A percentile compares a stretch with the other conserved stretches of the same genome.
These are phyloP conservation scores for Hypoxylon sp. DNA, from an alignment of 2,329 filamentous ascomycete genomes.

Conservation along the genomic window DNA sequence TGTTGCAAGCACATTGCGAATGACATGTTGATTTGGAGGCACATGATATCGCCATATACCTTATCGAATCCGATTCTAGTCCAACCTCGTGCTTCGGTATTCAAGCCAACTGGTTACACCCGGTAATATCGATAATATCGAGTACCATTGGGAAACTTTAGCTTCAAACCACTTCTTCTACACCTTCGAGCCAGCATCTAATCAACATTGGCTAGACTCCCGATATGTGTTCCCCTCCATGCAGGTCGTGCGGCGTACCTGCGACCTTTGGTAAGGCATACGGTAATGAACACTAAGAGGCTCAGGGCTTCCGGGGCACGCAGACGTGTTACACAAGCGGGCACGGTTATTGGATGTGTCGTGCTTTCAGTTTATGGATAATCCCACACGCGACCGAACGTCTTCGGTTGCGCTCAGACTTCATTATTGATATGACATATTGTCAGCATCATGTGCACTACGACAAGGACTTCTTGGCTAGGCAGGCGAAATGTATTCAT, in stretches of 20 bases:
- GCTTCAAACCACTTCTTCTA: neutral
- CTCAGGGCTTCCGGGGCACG: conserved; percentile 27
- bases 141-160: neutral
- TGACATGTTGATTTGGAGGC: conserved; percentile 8
- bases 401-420: conserved; percentile 15
- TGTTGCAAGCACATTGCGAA: conserved; percentile 10
- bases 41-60: conserved; percentile 15
- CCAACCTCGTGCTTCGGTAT: conserved; percentile 2
- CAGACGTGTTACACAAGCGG: conserved; percentile 34
- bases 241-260: conserved; percentile 26
- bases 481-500: conserved; percentile 4
- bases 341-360: conserved; percentile 16
- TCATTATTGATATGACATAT: conserved; percentile 12
- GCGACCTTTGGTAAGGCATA: conserved; percentile 23
- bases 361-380: conserved; percentile 10
- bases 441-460: conserved; percentile 2
- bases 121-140: neutral
- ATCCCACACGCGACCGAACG: neutral
- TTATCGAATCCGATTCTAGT: conserved; percentile 1
- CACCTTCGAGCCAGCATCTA: neutral
- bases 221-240: conserved; percentile 15
- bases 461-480: neutral
- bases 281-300: conserved; percentile 11
- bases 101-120: neutral
- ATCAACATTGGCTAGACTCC: neutral